Evolutionary conservation across 805 yeast species (phyloP).

Genomic region (Metschnikowia continentalis): DNA sequence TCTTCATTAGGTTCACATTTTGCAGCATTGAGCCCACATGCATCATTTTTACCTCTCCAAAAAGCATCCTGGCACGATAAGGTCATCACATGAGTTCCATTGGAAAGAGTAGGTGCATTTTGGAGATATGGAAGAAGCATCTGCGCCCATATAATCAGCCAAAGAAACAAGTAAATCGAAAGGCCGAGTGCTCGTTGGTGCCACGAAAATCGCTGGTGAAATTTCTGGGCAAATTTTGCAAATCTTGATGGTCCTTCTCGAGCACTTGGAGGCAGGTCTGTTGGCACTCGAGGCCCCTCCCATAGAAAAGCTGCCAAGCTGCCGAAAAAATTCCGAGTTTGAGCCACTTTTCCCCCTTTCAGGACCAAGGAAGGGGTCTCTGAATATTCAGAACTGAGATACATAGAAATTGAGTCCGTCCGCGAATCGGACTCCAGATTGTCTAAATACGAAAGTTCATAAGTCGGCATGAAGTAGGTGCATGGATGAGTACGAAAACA

Average conservation of each 20-base stretch:
- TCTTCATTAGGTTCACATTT: slow-evolving; percentile 46
- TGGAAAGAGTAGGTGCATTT: slow-evolving; percentile 30
- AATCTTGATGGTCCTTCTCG: slow-evolving; percentile 22
- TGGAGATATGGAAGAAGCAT: slow-evolving; percentile 46
- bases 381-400: not conserved
- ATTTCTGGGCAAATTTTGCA: slow-evolving; percentile 42
- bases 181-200: slow-evolving; percentile 27
- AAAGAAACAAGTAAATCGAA: slow-evolving; percentile 38
- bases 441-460: slow-evolving; percentile 1
- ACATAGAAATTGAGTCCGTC: not conserved
- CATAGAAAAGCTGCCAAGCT: slow-evolving; percentile 37
- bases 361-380: not conserved
- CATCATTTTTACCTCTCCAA: slow-evolving; percentile 74
- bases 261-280: slow-evolving; percentile 46
- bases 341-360: not conserved
- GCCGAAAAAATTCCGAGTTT: not conserved
- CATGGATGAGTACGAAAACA: not conserved
- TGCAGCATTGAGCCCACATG: slow-evolving; percentile 71
- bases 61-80: slow-evolving; percentile 49
- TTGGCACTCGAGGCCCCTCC: slow-evolving; percentile 52
- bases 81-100: slow-evolving; percentile 29
- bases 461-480: slow-evolving; percentile 3
- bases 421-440: not conserved
- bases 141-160: slow-evolving; percentile 40
- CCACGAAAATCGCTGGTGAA: slow-evolving; percentile 27